phyloP scores from a whole-genome alignment of 208 protist genomes.

The Blechomonas ayalai region DNA sequence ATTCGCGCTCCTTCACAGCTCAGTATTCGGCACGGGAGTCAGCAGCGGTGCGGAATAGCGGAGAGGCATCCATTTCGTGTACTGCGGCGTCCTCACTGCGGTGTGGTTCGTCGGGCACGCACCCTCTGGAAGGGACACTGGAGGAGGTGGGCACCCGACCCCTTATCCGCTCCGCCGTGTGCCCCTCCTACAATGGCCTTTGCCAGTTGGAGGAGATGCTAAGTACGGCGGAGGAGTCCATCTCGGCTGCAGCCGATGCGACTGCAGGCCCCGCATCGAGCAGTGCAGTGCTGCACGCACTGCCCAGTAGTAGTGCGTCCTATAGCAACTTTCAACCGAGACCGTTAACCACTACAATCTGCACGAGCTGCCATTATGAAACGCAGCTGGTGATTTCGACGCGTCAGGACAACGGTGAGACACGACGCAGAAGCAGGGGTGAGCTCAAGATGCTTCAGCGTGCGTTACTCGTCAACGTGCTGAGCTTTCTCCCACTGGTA shows the following conservation, averaged over 20 bases:
- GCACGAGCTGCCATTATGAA: slow-evolving; percentile 71
- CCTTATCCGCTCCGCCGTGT: background rate
- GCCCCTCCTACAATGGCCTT: background rate
- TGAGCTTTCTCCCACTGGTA: slow-evolving; percentile 49
- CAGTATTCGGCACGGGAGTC: no score
- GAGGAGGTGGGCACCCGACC: background rate
- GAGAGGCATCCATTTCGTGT: no score
- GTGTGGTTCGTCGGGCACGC: background rate
- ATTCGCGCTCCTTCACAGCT: no score
- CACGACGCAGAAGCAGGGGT: slow-evolving; percentile 65
- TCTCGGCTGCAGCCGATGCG: background rate
- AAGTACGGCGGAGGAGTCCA: background rate
- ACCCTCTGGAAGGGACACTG: background rate
- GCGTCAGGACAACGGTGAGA: slow-evolving; percentile 48
- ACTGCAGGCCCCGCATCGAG: no score
- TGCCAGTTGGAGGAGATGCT: background rate
- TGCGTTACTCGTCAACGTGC: slow-evolving; percentile 59
- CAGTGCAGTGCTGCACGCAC: no score
- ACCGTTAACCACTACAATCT: slow-evolving; percentile 18
- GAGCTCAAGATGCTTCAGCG: slow-evolving; percentile 83
- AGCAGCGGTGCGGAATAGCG: no score
- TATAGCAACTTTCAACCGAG: no score
- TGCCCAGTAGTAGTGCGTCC: no score
- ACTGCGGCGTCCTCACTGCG: background rate
- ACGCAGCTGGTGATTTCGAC: slow-evolving; percentile 72